Percentiles rank a stretch among this genome's conserved stretches.
phyloP scores from a whole-genome alignment of 1,284 basidiomycete genomes.

The Kalmanozyma brasiliensis region DNA sequence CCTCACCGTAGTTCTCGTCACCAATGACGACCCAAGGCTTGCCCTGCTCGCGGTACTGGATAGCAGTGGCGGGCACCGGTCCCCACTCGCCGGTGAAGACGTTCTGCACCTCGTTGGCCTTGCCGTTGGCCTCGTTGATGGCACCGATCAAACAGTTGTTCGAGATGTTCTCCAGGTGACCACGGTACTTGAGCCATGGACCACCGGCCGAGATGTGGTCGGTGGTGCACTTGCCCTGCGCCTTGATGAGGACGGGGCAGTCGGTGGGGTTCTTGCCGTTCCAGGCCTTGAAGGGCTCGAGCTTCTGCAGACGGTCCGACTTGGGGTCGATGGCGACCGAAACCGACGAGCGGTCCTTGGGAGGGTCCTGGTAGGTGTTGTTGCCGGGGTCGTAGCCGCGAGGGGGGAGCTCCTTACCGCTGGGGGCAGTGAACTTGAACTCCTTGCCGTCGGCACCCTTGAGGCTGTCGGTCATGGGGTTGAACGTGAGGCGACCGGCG shows the following conservation, averaged over 20 bases:
- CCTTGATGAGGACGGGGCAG: slow-evolving; percentile 96
- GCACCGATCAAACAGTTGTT: slow-evolving; percentile 96
- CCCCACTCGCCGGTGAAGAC: slow-evolving; percentile 87
- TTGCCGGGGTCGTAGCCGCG: slow-evolving; percentile 95
- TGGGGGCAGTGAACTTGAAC: slow-evolving; percentile 94
- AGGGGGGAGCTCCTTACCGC: slow-evolving; percentile 90
- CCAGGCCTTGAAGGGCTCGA: slow-evolving; percentile 91
- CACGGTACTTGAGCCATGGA: slow-evolving; percentile 99
- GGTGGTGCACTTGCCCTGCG: slow-evolving; percentile 94
- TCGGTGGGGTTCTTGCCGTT: slow-evolving; percentile 90
- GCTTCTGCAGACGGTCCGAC: slow-evolving; percentile 93
- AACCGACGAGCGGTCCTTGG: slow-evolving; percentile 83
- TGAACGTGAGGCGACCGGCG: slow-evolving; percentile 92
- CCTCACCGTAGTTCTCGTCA: slow-evolving; percentile 90
- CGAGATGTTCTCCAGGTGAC: slow-evolving; percentile 98
- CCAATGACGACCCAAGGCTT: slow-evolving; percentile 94
- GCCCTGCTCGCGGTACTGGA: slow-evolving; percentile 86
- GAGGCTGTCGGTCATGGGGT: slow-evolving; percentile 92
- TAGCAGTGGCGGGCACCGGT: slow-evolving; percentile 84
- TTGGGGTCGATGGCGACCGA: slow-evolving; percentile 86
- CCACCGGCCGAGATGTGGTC: slow-evolving; percentile 86
- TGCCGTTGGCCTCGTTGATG: slow-evolving; percentile 92
- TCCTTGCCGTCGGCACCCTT: slow-evolving; percentile 90
- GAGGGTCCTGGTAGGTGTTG: slow-evolving; percentile 96
- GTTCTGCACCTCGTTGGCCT: slow-evolving; percentile 95